A percentile compares a stretch with the other conserved stretches of the same genome.
Evolutionary conservation across 768 basidiomycete species (phyloP).

Genomic region (Lenzites betulinus): DNA sequence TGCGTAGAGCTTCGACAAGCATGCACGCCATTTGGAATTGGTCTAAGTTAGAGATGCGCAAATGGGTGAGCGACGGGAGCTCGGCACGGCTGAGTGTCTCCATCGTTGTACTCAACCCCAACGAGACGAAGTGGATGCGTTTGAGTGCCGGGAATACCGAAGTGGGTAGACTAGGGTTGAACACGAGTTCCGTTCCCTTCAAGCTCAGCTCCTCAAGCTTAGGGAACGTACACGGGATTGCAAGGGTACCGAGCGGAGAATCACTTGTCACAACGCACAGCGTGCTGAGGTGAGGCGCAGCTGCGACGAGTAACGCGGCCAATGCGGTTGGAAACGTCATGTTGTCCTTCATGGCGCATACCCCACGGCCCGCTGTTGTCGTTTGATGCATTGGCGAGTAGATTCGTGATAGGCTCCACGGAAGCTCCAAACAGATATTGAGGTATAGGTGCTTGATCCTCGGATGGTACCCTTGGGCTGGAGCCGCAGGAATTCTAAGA

Average conservation of each 20-base stretch:
- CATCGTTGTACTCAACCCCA: neutral
- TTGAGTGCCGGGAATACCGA: neutral
- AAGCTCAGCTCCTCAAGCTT: neutral
- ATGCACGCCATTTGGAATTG: no score
- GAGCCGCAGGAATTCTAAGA: neutral
- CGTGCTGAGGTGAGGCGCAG: neutral
- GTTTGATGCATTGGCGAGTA: neutral
- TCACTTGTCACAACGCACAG: neutral
- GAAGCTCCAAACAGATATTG: no score
- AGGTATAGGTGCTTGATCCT: slow-evolving; percentile 5
- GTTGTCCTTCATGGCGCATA: neutral
- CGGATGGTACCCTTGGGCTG: neutral
- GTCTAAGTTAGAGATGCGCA: neutral
- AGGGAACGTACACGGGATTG: neutral
- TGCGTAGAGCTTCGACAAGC: no score
- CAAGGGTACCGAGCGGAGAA: neutral
- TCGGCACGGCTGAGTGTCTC: no score
- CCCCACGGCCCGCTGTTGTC: neutral
- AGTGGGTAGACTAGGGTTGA: neutral
- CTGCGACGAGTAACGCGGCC: neutral
- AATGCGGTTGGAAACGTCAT: neutral
- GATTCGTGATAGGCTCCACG: neutral
- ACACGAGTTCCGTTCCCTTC: neutral
- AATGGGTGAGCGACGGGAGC: neutral
- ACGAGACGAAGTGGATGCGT: neutral